Base-by-base conservation (phyloP, 257 asterid species). In the Knoxia roxburghii region DNA sequence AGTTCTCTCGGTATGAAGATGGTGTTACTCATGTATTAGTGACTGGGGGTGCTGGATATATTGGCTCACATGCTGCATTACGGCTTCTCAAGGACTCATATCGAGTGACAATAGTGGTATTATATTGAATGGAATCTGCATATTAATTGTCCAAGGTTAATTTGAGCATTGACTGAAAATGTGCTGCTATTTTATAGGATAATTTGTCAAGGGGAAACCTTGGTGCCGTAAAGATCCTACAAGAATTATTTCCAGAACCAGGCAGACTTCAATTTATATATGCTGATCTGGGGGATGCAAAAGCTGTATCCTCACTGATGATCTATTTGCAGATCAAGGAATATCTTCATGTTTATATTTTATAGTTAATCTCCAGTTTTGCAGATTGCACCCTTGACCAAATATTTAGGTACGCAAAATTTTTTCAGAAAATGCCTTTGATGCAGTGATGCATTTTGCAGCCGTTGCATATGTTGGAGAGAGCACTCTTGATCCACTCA, bases 381-480 rank as follows among this genome's bases (percentile, higher is more conserved):
- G 66, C 66, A 32, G 15, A 26, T 43, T 49, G 51, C 37, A 64
- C 30, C 75, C 68, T 70, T 72, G 68, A 57, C 72, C 68, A 46
- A 67, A 55, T 70, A 56, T 76, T 60, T 84, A 92, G 98, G 93
- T 92, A 50, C 79, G 69, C 78, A 88, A 64, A 66, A 76, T 87
- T 27, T 89, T 89, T 57, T 75, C 85, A 3, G 88, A 82, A 67
- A 87, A 85, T 71, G 87, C 84, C 30, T 84, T 89, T 75, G 91
- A 89, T 68, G 95, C 88, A 0, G 93, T 87, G 70, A 83, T 92
- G 86, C 98, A 92, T 81, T 92, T 92, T 78, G 97, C 98, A 23
- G 98, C 97, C 21, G 98, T 92, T 41, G 98, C 98, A 55, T 92
- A 92, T 81, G 98, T 89, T 53, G 98, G 97, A 58, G 98, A 92